These are phyloP conservation scores for Tricholoma furcatifolium DNA, from an alignment of 768 basidiomycete species.

Conservation along the genomic window DNA sequence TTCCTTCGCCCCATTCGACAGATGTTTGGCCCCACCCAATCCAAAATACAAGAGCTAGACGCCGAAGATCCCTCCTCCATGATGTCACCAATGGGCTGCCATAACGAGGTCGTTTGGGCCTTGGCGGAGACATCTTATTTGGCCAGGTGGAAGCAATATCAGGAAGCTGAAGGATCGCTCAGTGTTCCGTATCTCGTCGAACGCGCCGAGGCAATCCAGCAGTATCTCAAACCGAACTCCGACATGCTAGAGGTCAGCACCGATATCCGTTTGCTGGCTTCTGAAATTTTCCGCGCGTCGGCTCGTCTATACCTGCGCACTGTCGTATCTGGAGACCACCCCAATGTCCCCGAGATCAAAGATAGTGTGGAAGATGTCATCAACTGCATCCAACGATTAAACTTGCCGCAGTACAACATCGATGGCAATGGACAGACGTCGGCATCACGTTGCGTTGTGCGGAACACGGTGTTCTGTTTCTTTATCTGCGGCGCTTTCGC, in stretches of 20 bases:
- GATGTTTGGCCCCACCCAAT: constrained; percentile 51
- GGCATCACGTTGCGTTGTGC: constrained; percentile 57
- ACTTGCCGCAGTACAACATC: constrained; percentile 20
- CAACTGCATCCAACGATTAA: constrained; percentile 40
- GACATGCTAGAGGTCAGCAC: constrained; percentile 15
- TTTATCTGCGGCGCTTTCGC: constrained; percentile 74
- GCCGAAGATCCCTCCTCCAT: constrained; percentile 52
- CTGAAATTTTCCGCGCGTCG: constrained; percentile 71
- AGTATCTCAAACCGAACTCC: constrained; percentile 27
- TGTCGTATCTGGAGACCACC: constrained; percentile 73
- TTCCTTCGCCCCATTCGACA: constrained; percentile 55
- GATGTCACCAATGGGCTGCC: constrained; percentile 84
- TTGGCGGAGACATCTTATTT: constrained; percentile 72
- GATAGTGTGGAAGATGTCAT: constrained; percentile 55
- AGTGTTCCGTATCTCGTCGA: constrained; percentile 61
- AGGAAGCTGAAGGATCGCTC: constrained; percentile 41
- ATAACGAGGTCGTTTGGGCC: constrained; percentile 75
- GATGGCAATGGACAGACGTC: constrained; percentile 22
- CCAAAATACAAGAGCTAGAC: constrained; percentile 35
- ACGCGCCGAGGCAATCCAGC: constrained; percentile 52
- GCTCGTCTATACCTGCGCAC: constrained; percentile 74
- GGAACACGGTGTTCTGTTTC: constrained; percentile 78
- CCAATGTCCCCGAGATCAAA: constrained; percentile 62
- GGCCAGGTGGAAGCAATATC: constrained; percentile 59
- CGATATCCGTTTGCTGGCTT: constrained; percentile 37